Percentiles rank a stretch among this genome's conserved stretches.
Evolutionary conservation across 768 basidiomycete genomes (phyloP).

Genomic region (Mycena rebaudengoi): DNA sequence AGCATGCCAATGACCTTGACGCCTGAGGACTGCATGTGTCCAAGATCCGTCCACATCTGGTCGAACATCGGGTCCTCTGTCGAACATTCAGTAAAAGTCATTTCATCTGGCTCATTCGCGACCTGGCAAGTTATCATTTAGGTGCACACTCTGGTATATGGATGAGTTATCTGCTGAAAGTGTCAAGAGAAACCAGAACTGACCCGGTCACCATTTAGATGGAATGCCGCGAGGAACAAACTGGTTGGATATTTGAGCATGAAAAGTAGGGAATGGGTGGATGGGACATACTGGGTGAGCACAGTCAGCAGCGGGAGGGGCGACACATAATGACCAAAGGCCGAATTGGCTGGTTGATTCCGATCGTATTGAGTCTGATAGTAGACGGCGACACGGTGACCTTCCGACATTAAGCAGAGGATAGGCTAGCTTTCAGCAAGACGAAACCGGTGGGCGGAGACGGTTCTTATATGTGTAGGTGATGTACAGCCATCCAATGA

Average conservation of each 20-base stretch:
- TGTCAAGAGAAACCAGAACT: too few relatives aligned
- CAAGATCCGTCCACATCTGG: constrained; percentile 35
- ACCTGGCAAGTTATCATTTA: constrained; percentile 34
- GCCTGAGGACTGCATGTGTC: constrained; percentile 28
- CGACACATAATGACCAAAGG: constrained; percentile 30
- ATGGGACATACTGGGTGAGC: constrained; percentile 28
- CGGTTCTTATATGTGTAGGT: too few relatives aligned
- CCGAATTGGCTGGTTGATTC: constrained; percentile 15
- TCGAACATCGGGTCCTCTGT: constrained; percentile 26
- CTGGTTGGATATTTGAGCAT: not conserved
- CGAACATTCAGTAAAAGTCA: too few relatives aligned
- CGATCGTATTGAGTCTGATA: constrained; percentile 36
- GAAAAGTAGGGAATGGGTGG: too few relatives aligned
- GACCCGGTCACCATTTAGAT: constrained; percentile 32
- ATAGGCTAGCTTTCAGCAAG: too few relatives aligned
- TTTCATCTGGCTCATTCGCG: too few relatives aligned
- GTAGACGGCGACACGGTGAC: constrained; percentile 33
- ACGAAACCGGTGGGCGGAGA: too few relatives aligned
- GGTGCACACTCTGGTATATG: constrained; percentile 28
- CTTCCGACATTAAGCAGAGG: constrained; percentile 31
- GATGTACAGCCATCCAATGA: too few relatives aligned
- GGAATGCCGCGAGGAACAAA: constrained; percentile 36
- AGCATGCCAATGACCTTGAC: constrained; percentile 37
- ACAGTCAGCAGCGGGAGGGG: constrained; percentile 31
- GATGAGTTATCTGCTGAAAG: too few relatives aligned